Evolutionary conservation across 169 alveolate genomes (phyloP).

Genomic region (Cryptosporidium sp.): DNA sequence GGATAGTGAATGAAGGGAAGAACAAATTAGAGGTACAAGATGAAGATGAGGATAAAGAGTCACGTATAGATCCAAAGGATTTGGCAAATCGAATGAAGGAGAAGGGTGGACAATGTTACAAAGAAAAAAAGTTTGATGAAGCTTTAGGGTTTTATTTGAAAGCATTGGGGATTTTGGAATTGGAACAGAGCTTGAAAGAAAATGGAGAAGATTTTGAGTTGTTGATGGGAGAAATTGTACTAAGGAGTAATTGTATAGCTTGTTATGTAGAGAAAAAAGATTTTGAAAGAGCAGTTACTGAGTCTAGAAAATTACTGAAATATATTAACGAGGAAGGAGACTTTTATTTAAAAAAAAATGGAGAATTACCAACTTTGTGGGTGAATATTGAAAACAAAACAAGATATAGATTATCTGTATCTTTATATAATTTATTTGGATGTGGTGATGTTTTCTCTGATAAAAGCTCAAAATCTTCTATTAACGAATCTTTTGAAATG

Average conservation of each 20-base stretch:
- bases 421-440: not conserved
- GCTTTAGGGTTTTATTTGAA: constrained; percentile 21
- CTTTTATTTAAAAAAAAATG: not conserved
- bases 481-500: constrained; percentile 44
- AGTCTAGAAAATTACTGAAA: constrained; percentile 6
- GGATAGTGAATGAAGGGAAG: not conserved
- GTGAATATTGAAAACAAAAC: constrained; percentile 33
- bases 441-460: not conserved
- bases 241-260: constrained; percentile 49
- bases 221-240: not conserved
- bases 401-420: constrained; percentile 44
- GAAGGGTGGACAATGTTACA: constrained; percentile 6
- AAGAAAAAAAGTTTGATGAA: not conserved
- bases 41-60: not conserved
- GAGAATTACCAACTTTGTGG: constrained; percentile 22
- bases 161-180: constrained; percentile 37
- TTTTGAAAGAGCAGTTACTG: not conserved
- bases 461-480: not conserved
- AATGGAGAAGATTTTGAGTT: not conserved
- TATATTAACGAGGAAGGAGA: constrained; percentile 2
- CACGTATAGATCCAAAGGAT: constrained; percentile 18
- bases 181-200: constrained; percentile 7
- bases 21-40: not conserved
- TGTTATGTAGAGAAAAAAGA: constrained; percentile 48
- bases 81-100: constrained; percentile 30